phyloP scores from a whole-genome alignment of 352 stramenopile species.

The Globisporangium paroecandrum region DNA sequence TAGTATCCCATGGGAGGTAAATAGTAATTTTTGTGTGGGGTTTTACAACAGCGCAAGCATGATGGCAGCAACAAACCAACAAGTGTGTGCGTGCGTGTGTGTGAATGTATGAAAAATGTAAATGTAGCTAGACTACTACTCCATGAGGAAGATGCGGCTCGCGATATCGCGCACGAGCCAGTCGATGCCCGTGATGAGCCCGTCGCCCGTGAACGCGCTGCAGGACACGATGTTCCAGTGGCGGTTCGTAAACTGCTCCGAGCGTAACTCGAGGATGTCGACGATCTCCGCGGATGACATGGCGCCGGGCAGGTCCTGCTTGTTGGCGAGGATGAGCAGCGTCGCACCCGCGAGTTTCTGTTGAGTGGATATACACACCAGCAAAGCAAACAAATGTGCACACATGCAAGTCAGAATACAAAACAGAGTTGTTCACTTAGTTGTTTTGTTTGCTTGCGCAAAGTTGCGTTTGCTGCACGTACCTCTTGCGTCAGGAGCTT shows the following conservation, averaged over 20 bases:
- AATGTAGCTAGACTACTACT: neutral
- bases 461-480: neutral
- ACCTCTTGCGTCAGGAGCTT: conserved; percentile 88
- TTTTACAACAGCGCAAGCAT: neutral
- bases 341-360: conserved; percentile 65
- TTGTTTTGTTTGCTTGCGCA: neutral
- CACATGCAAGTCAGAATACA: neutral
- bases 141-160: conserved; percentile 92
- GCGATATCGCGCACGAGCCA: conserved; percentile 97
- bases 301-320: conserved; percentile 95
- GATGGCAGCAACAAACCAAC: neutral
- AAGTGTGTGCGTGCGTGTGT: neutral
- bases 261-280: conserved; percentile 79
- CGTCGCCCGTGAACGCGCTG: conserved; percentile 94
- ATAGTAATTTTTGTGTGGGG: neutral
- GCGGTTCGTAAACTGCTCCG: conserved; percentile 78
- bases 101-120: too few species aligned
- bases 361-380: neutral
- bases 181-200: conserved; percentile 95
- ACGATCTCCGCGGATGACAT: conserved; percentile 91
- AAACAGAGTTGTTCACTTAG: neutral
- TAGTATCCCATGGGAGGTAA: neutral
- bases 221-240: conserved; percentile 94
- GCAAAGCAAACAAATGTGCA: neutral
- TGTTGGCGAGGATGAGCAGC: conserved; percentile 99